A percentile compares a stretch with the other conserved stretches of the same genome.
phyloP scores from a whole-genome alignment of 176 grass and related monocot species.

The Puccinellia tenuiflora region DNA sequence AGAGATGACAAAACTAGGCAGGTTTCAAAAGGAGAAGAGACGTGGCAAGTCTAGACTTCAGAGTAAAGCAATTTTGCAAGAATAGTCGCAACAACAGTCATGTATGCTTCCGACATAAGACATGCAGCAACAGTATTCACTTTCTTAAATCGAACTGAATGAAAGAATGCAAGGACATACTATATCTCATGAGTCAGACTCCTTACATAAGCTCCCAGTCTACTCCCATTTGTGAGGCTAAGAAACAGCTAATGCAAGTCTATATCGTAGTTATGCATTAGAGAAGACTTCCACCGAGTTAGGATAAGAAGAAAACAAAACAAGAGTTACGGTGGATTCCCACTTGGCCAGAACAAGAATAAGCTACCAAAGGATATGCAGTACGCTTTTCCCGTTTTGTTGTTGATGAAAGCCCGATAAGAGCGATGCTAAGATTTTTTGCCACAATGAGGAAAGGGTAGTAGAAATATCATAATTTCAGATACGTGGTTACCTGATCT shows the following conservation, averaged over 20 bases:
- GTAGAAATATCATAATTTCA: constrained; percentile 20
- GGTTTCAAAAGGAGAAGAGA: background rate
- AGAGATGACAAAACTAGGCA: background rate
- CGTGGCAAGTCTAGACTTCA: constrained; percentile 1
- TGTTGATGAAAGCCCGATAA: background rate
- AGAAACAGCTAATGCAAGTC: background rate
- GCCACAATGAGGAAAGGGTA: background rate
- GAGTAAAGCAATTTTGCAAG: background rate
- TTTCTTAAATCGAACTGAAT: constrained; percentile 7
- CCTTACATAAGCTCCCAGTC: background rate
- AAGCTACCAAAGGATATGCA: background rate
- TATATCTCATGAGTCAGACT: background rate
- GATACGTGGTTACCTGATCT: constrained; percentile 33
- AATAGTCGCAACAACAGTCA: background rate
- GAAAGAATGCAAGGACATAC: background rate
- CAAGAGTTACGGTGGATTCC: constrained; percentile 4
- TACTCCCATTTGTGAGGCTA: background rate
- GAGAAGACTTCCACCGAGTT: background rate
- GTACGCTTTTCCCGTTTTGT: background rate
- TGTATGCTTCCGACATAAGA: background rate
- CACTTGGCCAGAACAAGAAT: background rate
- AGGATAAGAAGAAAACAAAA: constrained; percentile 27
- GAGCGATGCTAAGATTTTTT: background rate
- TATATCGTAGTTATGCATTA: constrained; percentile 5
- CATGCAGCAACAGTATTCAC: background rate